Evolutionary conservation across 148 eudicot species (phyloP).

Genomic region (Drosera capensis): DNA sequence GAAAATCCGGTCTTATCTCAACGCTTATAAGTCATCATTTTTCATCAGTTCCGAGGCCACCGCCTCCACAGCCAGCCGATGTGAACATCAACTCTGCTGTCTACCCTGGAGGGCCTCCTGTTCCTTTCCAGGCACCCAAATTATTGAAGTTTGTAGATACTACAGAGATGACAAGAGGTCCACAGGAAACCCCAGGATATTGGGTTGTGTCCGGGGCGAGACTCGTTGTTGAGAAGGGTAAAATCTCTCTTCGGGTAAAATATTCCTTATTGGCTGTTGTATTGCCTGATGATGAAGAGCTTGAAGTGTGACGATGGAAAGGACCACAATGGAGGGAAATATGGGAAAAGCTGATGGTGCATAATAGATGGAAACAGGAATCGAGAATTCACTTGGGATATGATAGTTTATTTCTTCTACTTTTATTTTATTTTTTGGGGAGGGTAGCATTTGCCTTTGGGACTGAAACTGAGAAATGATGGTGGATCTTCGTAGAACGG

Average conservation of each 20-base stretch:
- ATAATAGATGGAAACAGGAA: no score
- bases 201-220: constrained; percentile 90
- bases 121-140: constrained; percentile 46
- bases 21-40: constrained; percentile 79
- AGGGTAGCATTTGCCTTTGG: no score
- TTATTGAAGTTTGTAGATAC: constrained; percentile 56
- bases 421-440: no score
- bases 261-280: constrained; percentile 60
- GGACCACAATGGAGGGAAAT: no score
- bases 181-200: constrained; percentile 84
- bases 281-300: constrained; percentile 63
- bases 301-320: no score
- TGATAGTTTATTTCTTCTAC: no score
- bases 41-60: constrained; percentile 43
- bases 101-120: constrained; percentile 82
- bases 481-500: no score
- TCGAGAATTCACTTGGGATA: no score
- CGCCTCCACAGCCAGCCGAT: constrained; percentile 35
- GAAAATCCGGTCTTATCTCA: constrained; percentile 89
- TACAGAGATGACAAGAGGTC: constrained; percentile 64
- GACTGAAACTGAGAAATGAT: no score
- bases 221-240: constrained; percentile 65
- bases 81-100: constrained; percentile 72
- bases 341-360: no score
- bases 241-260: constrained; percentile 72